phyloP scores from a whole-genome alignment of 1,284 basidiomycete genomes.

The Ceratobasidium sp. region DNA sequence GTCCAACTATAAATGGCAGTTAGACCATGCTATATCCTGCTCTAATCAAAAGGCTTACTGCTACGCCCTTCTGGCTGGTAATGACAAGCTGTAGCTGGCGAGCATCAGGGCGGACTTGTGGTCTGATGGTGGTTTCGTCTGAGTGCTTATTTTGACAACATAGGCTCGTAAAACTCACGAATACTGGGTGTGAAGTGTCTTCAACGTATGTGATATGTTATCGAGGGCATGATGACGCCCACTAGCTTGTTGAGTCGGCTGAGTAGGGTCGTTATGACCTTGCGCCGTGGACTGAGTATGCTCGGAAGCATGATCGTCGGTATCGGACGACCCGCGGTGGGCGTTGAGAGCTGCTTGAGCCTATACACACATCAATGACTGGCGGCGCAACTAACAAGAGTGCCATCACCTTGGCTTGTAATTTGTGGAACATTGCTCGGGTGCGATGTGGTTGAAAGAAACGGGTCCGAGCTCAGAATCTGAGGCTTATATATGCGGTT shows the following conservation, averaged over 20 bases:
- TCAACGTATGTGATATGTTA: slow-evolving; percentile 70
- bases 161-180: slow-evolving; percentile 63
- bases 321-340: slow-evolving; percentile 1
- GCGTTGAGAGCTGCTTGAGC: slow-evolving; percentile 38
- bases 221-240: slow-evolving; percentile 49
- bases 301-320: slow-evolving; percentile 1
- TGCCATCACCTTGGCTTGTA: slow-evolving; percentile 36
- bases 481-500: slow-evolving; percentile 35
- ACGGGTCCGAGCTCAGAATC: background rate
- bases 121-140: slow-evolving; percentile 22
- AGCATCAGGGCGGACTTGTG: slow-evolving; percentile 48
- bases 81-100: slow-evolving; percentile 65
- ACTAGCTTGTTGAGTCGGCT: slow-evolving; percentile 40
- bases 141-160: slow-evolving; percentile 21
- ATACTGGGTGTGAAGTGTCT: slow-evolving; percentile 80
- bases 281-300: slow-evolving; percentile 19
- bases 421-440: slow-evolving; percentile 39
- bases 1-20: slow-evolving; percentile 62
- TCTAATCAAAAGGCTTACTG: slow-evolving; percentile 52
- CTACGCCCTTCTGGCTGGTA: slow-evolving; percentile 79
- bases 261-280: background rate
- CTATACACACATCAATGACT: slow-evolving; percentile 17
- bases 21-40: background rate
- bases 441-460: slow-evolving; percentile 13
- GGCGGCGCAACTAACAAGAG: background rate